Evolutionary conservation across 2,329 filamentous ascomycete species (phyloP).

Genomic region (Fusarium mundagurra): DNA sequence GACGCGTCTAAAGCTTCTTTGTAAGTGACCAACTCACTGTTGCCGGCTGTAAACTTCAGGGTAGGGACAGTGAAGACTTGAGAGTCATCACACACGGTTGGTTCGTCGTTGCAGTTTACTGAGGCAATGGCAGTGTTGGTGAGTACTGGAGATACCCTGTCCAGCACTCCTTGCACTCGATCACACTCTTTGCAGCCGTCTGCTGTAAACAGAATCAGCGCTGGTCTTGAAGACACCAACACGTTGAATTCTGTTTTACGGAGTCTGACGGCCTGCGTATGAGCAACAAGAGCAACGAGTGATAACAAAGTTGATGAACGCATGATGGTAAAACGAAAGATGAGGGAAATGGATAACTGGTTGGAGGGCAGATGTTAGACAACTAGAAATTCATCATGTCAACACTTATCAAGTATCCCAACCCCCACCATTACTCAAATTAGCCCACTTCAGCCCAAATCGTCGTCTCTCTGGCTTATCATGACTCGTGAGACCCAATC

Average conservation of each 20-base stretch:
- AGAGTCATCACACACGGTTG: not conserved
- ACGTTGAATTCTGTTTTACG: not conserved
- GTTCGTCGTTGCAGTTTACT: not conserved
- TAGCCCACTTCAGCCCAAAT: not conserved
- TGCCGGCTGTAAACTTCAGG: not conserved
- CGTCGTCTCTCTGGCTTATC: not conserved
- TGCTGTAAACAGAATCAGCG: not conserved
- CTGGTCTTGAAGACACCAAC: not conserved
- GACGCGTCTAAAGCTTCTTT: not conserved
- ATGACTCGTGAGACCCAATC: not conserved
- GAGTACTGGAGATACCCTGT: not conserved
- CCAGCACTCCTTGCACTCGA: not conserved
- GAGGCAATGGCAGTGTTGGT: not conserved
- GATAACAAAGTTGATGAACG: not conserved
- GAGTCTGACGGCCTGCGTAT: not conserved
- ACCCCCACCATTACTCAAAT: not conserved
- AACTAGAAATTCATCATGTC: not conserved
- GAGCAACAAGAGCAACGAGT: not conserved
- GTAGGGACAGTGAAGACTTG: not conserved
- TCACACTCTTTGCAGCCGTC: conserved; percentile 3
- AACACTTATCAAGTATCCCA: not conserved
- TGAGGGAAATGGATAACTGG: not conserved
- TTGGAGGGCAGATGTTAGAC: not conserved
- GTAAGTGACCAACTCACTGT: not conserved
- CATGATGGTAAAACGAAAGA: not conserved